Percentiles rank a stretch among this genome's conserved stretches.
These are phyloP conservation scores for Lentinus tigrinus DNA, from an alignment of 768 basidiomycete genomes.

Conservation along the genomic window DNA sequence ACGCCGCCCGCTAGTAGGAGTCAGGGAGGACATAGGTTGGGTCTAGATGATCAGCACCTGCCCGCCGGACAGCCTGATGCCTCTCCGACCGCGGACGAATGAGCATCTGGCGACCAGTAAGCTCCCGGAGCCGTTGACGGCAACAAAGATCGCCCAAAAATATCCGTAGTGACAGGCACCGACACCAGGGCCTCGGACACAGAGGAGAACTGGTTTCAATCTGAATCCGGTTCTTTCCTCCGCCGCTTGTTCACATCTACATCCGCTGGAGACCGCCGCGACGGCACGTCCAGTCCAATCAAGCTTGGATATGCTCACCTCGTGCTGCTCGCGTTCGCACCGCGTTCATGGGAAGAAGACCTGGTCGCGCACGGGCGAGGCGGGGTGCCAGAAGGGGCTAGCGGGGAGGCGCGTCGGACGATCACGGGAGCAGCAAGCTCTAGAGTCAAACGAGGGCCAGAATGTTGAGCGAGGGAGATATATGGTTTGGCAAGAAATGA, in stretches of 20 bases:
- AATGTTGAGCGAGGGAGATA: too few species aligned
- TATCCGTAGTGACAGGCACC: conserved; percentile 9
- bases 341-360: conserved; percentile 4
- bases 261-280: conserved; percentile 9
- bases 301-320: conserved; percentile 6
- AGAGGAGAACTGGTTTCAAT: conserved; percentile 1
- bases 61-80: conserved; percentile 3
- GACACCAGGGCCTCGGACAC: background rate
- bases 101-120: conserved; percentile 5
- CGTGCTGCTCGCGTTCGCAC: conserved; percentile 5
- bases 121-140: conserved; percentile 3
- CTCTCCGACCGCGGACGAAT: conserved; percentile 1
- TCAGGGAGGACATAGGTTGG: background rate
- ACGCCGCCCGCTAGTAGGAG: conserved; percentile 1
- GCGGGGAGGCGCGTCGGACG: background rate
- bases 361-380: background rate
- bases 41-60: conserved; percentile 15
- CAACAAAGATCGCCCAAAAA: conserved; percentile 5
- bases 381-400: background rate
- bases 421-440: background rate
- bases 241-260: background rate
- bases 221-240: background rate
- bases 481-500: too few species aligned
- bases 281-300: background rate
- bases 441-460: too few species aligned